Evolutionary conservation across 2,329 filamentous ascomycete species (phyloP), one percentile per base, ranked within the genome.

Genomic region (Pseudogymnoascus sp.): DNA sequence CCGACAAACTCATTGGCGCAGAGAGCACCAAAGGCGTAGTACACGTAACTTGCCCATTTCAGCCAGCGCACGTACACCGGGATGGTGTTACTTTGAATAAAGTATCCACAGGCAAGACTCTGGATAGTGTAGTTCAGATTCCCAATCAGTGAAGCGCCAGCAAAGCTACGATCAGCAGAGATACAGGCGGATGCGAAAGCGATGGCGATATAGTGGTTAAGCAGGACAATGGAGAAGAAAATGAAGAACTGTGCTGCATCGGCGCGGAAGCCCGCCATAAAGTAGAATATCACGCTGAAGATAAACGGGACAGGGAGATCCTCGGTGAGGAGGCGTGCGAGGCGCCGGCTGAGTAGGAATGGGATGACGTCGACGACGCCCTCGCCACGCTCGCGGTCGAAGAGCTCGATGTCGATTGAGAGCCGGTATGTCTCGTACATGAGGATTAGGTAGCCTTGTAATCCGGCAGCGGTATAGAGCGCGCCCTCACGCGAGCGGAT

Each of bases 31-130:
- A 92, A 90, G 0, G 82, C 83, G 69, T 92, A 92, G 71, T 85
- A 89, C 21, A 82, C 80, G 67, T 86, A 88, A 1, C 84, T 82
- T 23, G 81, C 80, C 78, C 85, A 89, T 71, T 91, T 92, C 1
- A 90, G 77, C 90, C 90, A 93, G 63, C 89, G 81, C n/a, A 91
- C 84, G 69, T 92, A 93, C 1, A 92, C 79, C 0, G 90, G 88
- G 3, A 93, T 89, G 4, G 86, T 85, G 62, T 90, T 85, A 10
- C 81, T 80, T 72, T 92, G 89, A 13, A 92, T 85, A 68, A 93
- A 92, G 73, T 88, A 92, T 1, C 90, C 90, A 67, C 89, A 91
- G 0, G 86, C 86, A 78, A 92, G 85, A 1, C 83, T 88, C 71
- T 93, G 90, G 19, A 92, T 68, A 0, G 90, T 93, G 69, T 87